A percentile compares a stretch with the other conserved stretches of the same genome.
phyloP scores from a whole-genome alignment of 805 yeast species.

The Komagataella pseudopastoris region DNA sequence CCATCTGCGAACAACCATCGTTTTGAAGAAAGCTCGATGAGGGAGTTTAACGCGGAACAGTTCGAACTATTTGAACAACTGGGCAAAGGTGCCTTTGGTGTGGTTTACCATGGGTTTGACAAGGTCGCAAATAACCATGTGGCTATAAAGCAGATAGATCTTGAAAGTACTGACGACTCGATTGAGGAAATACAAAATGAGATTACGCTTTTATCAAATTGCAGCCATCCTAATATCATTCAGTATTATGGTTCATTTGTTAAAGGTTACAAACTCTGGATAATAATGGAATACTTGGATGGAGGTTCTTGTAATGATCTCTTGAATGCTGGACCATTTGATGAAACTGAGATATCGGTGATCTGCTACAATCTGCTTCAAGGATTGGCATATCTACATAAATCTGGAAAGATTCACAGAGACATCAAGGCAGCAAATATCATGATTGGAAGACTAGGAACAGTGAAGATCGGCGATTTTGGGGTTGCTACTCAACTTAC shows the following conservation, averaged over 20 bases:
- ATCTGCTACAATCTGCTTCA: constrained; percentile 40
- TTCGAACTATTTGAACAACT: constrained; percentile 38
- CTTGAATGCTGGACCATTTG: constrained; percentile 43
- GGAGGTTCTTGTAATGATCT: constrained; percentile 68
- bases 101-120: constrained; percentile 53
- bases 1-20: background rate
- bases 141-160: constrained; percentile 55
- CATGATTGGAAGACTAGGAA: constrained; percentile 61
- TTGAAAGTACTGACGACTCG: constrained; percentile 55
- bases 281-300: constrained; percentile 68
- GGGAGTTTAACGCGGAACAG: constrained; percentile 16
- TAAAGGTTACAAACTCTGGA: constrained; percentile 59
- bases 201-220: constrained; percentile 54
- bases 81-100: constrained; percentile 73
- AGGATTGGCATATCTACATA: constrained; percentile 57
- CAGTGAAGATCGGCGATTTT: constrained; percentile 86
- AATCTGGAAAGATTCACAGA: constrained; percentile 71
- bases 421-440: constrained; percentile 88
- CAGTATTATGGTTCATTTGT: constrained; percentile 61
- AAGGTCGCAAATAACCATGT: constrained; percentile 27
- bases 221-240: constrained; percentile 50
- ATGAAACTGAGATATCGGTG: constrained; percentile 38
- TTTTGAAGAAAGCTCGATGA: constrained; percentile 1
- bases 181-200: constrained; percentile 63
- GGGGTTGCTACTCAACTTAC: constrained; percentile 81